A percentile compares a stretch with the other conserved stretches of the same genome.
Conservation (phyloP, 2,329 filamentous ascomycete genomes). For the Epichloe glyceriae region DNA sequence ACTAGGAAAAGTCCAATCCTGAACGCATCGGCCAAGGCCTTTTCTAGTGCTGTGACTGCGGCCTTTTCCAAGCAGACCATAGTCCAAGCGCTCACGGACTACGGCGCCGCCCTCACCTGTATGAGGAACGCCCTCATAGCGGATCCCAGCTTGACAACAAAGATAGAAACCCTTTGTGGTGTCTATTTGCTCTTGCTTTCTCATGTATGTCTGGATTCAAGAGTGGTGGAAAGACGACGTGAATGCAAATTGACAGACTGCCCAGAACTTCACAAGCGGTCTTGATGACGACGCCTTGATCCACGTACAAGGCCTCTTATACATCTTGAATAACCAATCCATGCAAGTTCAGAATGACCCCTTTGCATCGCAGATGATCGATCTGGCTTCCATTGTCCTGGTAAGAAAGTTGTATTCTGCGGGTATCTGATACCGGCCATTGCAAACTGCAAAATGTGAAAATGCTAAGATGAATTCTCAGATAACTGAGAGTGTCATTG, state of each 20-base stretch:
- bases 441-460: background rate
- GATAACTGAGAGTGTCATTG: slow-evolving; percentile 6
- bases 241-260: background rate
- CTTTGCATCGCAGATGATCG: slow-evolving; percentile 4
- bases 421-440: background rate
- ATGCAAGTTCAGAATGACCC: background rate
- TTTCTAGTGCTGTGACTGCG: slow-evolving; percentile 15
- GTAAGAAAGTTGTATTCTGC: background rate
- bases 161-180: slow-evolving; percentile 22
- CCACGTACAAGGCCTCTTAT: slow-evolving; percentile 3
- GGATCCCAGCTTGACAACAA: slow-evolving; percentile 15
- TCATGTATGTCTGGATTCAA: background rate
- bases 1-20: slow-evolving; percentile 31
- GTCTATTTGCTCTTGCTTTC: slow-evolving; percentile 24
- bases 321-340: slow-evolving; percentile 2
- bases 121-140: slow-evolving; percentile 13
- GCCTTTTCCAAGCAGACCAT: slow-evolving; percentile 12
- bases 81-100: slow-evolving; percentile 15
- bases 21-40: slow-evolving; percentile 23
- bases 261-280: slow-evolving; percentile 1
- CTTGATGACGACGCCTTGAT: slow-evolving; percentile 2
- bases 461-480: background rate
- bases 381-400: slow-evolving; percentile 2
- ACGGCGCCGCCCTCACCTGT: slow-evolving; percentile 16
- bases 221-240: background rate